Evolutionary conservation across 352 stramenopile genomes (phyloP).

Genomic region (Phytophthora uliginosa): DNA sequence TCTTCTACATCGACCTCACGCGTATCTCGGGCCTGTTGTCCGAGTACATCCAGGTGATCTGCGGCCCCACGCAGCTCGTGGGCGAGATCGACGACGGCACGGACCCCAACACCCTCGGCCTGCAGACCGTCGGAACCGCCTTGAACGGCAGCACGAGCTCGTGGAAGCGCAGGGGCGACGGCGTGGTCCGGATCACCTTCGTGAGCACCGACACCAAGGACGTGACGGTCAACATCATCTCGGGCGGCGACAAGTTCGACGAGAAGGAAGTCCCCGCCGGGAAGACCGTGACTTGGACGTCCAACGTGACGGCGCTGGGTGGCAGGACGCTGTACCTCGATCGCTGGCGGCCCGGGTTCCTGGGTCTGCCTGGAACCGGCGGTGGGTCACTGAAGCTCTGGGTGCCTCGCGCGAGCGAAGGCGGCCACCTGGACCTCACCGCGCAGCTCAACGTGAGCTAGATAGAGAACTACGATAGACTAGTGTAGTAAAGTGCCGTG

Average conservation of each 20-base stretch:
- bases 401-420: slow-evolving; percentile 38
- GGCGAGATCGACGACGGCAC: slow-evolving; percentile 59
- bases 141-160: slow-evolving; percentile 50
- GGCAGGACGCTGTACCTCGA: slow-evolving; percentile 42
- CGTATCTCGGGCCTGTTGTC: slow-evolving; percentile 37
- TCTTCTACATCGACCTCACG: slow-evolving; percentile 46
- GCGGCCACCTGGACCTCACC: slow-evolving; percentile 35
- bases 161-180: slow-evolving; percentile 59
- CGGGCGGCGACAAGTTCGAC: slow-evolving; percentile 45
- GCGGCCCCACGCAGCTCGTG: slow-evolving; percentile 38
- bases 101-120: slow-evolving; percentile 49
- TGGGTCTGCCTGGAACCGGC: slow-evolving; percentile 36
- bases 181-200: slow-evolving; percentile 55
- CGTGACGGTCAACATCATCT: slow-evolving; percentile 44
- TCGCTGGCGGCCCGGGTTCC: slow-evolving; percentile 35
- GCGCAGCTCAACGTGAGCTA: slow-evolving; percentile 37
- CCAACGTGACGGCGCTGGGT: slow-evolving; percentile 32
- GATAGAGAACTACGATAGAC: slow-evolving; percentile 15
- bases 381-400: slow-evolving; percentile 39
- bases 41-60: slow-evolving; percentile 47
- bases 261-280: slow-evolving; percentile 49
- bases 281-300: slow-evolving; percentile 34
- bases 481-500: slow-evolving; percentile 28
- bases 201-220: slow-evolving; percentile 39
- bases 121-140: slow-evolving; percentile 48